These are phyloP conservation scores for Sporothrix brasiliensis DNA, from an alignment of 2,329 filamentous ascomycete genomes.

Conservation along the genomic window DNA sequence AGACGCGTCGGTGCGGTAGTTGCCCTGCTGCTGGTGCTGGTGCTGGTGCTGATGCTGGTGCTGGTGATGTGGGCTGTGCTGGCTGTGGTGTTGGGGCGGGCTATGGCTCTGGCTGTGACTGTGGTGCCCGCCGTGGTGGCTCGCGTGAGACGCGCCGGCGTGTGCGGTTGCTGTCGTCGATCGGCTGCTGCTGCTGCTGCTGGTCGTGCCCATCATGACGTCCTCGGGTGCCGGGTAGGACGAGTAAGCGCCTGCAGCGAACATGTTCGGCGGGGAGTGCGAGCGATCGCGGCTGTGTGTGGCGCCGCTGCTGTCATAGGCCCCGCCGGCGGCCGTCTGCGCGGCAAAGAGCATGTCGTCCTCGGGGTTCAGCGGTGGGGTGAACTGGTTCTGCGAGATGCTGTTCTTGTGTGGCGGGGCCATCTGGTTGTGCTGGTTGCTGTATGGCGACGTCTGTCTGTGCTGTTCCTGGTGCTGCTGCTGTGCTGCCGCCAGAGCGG, in stretches of 20 bases:
- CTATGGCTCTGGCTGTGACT: slow-evolving; percentile 32
- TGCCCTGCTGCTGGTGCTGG: slow-evolving; percentile 1
- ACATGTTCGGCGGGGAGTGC: slow-evolving; percentile 67
- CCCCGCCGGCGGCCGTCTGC: neutral
- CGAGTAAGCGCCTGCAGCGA: slow-evolving; percentile 56
- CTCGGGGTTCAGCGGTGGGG: slow-evolving; percentile 61
- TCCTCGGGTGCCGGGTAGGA: slow-evolving; percentile 67
- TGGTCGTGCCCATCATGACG: slow-evolving; percentile 56
- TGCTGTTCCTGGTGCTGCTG: slow-evolving; percentile 28
- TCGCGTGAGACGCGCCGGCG: neutral
- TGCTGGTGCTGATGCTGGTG: slow-evolving; percentile 7
- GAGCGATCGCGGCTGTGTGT: slow-evolving; percentile 55
- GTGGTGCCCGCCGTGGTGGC: slow-evolving; percentile 36
- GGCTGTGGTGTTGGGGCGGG: slow-evolving; percentile 18
- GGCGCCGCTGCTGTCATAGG: slow-evolving; percentile 6
- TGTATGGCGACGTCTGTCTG: slow-evolving; percentile 31
- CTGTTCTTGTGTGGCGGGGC: slow-evolving; percentile 45
- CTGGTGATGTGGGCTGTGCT: neutral
- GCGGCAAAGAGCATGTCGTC: slow-evolving; percentile 68
- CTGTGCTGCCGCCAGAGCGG: slow-evolving; percentile 36
- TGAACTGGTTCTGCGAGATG: slow-evolving; percentile 58
- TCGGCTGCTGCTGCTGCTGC: slow-evolving; percentile 17
- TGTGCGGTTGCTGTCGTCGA: slow-evolving; percentile 36
- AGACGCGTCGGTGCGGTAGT: neutral
- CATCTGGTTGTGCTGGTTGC: slow-evolving; percentile 40